Evolutionary conservation across 306 rosid species (phyloP).

Genomic region (Dalbergia cultrata): DNA sequence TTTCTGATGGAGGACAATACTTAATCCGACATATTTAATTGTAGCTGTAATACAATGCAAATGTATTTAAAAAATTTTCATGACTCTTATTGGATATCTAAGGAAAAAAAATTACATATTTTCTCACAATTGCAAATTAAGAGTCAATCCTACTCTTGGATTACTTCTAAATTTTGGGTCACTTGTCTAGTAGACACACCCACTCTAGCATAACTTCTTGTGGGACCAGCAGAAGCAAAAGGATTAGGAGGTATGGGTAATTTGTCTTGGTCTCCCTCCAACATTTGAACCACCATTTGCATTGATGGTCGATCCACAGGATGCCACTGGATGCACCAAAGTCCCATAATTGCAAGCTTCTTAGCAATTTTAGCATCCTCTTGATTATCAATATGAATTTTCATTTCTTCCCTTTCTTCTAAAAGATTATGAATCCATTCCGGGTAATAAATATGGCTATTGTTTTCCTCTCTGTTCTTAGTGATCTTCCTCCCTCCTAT

Average conservation of each 20-base stretch:
- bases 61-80: too few relatives aligned
- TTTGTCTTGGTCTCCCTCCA: slow-evolving; percentile 29
- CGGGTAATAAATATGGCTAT: slow-evolving; percentile 23
- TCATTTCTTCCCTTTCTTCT: slow-evolving; percentile 32
- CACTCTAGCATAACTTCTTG: not conserved
- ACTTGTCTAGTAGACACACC: not conserved
- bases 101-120: not conserved
- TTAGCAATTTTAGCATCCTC: slow-evolving; percentile 32
- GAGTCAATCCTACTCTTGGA: slow-evolving; percentile 28
- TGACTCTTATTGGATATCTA: not conserved
- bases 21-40: not conserved
- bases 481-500: slow-evolving; percentile 48
- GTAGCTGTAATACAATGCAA: not conserved
- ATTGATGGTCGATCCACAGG: slow-evolving; percentile 45
- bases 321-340: slow-evolving; percentile 49
- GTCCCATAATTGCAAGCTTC: slow-evolving; percentile 44
- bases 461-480: not conserved
- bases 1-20: too few relatives aligned
- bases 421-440: slow-evolving; percentile 39
- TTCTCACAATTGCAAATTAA: not conserved
- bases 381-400: slow-evolving; percentile 30
- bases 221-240: slow-evolving; percentile 23
- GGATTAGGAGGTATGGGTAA: slow-evolving; percentile 38
- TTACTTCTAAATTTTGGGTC: slow-evolving; percentile 25
- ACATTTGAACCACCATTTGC: slow-evolving; percentile 42